Conservation (phyloP, 257 asterid genomes). For the Fraxinus pennsylvanica region DNA sequence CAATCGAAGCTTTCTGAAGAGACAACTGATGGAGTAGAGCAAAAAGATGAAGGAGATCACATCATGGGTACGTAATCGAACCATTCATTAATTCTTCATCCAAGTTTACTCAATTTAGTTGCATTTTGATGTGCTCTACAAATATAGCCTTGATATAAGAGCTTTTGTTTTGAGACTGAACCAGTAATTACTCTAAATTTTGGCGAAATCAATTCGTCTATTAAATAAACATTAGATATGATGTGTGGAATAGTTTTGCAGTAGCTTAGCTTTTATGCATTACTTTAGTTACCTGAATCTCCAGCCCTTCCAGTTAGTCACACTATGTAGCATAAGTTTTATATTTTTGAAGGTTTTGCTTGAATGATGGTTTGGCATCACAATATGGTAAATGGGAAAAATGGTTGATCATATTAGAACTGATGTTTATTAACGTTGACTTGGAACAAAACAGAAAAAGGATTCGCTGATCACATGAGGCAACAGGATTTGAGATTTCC, state of each 20-base stretch:
- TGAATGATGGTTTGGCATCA: not conserved
- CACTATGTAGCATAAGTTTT: not conserved
- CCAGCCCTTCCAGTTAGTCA: not conserved
- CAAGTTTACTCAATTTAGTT: constrained; percentile 23
- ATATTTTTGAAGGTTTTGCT: not conserved
- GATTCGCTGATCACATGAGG: constrained; percentile 10
- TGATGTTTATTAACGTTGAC: not conserved
- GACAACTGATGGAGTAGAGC: constrained; percentile 36
- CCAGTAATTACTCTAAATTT: constrained; percentile 7
- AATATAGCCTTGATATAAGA: constrained; percentile 4
- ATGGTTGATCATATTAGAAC: not conserved
- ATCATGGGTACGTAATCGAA: constrained; percentile 46
- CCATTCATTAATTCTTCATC: constrained; percentile 15
- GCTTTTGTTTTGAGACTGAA: constrained; percentile 12
- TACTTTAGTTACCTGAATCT: not conserved
- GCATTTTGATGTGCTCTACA: constrained; percentile 15
- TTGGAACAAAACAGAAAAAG: constrained; percentile 2
- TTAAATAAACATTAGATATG: not conserved
- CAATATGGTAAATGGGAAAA: not conserved
- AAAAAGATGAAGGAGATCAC: constrained; percentile 48
- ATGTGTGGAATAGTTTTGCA: constrained; percentile 9
- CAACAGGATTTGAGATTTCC: not conserved
- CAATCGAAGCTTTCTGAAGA: constrained; percentile 58
- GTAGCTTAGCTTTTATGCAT: not conserved
- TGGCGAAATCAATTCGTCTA: not conserved